Conservation (phyloP, 2,329 filamentous ascomycete genomes). For the Fusarium drepaniforme region DNA sequence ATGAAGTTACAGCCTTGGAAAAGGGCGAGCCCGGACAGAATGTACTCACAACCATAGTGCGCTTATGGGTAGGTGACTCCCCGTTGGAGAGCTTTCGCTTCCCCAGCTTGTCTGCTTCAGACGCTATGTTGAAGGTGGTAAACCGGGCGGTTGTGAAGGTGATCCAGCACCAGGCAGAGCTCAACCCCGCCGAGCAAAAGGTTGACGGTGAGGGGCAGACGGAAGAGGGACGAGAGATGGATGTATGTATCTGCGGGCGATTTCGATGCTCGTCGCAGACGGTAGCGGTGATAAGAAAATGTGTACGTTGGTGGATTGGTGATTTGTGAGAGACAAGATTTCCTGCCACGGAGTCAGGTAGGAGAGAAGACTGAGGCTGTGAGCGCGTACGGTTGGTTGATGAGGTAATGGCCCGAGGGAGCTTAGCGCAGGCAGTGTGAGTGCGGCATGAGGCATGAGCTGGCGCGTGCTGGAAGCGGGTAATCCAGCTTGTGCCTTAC, state of each 20-base stretch:
- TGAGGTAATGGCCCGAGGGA: slow-evolving; percentile 44
- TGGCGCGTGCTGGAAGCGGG: slow-evolving; percentile 10
- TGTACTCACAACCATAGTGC: slow-evolving; percentile 70
- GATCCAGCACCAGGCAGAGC: slow-evolving; percentile 52
- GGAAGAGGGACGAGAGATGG: not conserved
- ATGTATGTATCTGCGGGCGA: slow-evolving; percentile 26
- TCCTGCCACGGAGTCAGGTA: slow-evolving; percentile 24
- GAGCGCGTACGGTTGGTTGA: slow-evolving; percentile 38
- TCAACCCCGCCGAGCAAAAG: slow-evolving; percentile 50
- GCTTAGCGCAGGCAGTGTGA: slow-evolving; percentile 13
- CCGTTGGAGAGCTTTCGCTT: slow-evolving; percentile 76
- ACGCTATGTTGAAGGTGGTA: slow-evolving; percentile 49
- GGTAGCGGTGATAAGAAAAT: slow-evolving; percentile 14
- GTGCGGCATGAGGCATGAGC: slow-evolving; percentile 35
- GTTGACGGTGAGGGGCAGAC: slow-evolving; percentile 24
- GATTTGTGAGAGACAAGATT: slow-evolving; percentile 31
- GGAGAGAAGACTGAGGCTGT: slow-evolving; percentile 28
- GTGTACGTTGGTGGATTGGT: slow-evolving; percentile 20
- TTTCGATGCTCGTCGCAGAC: slow-evolving; percentile 28
- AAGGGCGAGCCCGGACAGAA: not conserved
- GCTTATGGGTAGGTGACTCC: slow-evolving; percentile 69
- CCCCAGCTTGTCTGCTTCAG: slow-evolving; percentile 66
- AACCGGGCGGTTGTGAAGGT: slow-evolving; percentile 37
- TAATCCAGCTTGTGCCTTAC: slow-evolving; percentile 19
- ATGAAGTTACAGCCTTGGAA: slow-evolving; percentile 6